A percentile compares a stretch with the other conserved stretches of the same genome.
Evolutionary conservation across 441 rosid genomes (phyloP).

Genomic region (Erodium chrysanthum): DNA sequence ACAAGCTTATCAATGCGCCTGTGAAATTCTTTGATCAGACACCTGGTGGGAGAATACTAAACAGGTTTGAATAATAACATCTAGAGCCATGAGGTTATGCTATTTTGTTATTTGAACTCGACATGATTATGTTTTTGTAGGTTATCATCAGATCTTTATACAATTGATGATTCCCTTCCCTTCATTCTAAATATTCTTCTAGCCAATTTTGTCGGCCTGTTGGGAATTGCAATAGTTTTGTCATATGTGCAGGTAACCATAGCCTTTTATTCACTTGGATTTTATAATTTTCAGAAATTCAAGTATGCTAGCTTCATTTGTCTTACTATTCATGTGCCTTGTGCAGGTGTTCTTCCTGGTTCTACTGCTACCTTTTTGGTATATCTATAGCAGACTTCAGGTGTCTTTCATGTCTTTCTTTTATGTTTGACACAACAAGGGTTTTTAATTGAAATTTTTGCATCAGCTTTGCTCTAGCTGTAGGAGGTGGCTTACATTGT

Average conservation of each 20-base stretch:
- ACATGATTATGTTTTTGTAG: constrained; percentile 30
- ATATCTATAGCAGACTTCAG: constrained; percentile 84
- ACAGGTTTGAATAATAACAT: constrained; percentile 48
- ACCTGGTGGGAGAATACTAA: constrained; percentile 90
- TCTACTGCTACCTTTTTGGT: constrained; percentile 89
- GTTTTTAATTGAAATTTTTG: constrained; percentile 9
- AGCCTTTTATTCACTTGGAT: constrained; percentile 13
- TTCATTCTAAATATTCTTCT: constrained; percentile 90
- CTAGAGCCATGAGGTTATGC: constrained; percentile 17
- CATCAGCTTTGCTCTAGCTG: not conserved
- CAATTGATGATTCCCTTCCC: constrained; percentile 96
- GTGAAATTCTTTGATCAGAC: constrained; percentile 86
- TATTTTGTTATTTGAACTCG: not conserved
- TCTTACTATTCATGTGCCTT: constrained; percentile 13
- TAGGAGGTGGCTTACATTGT: not conserved
- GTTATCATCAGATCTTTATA: constrained; percentile 93
- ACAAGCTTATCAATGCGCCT: constrained; percentile 73
- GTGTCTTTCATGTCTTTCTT: constrained; percentile 26
- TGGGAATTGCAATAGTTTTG: constrained; percentile 75
- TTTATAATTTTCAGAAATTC: constrained; percentile 8
- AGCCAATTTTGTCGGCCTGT: constrained; percentile 83
- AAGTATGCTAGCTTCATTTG: constrained; percentile 12
- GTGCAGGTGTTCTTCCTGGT: constrained; percentile 70
- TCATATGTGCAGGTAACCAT: constrained; percentile 77
- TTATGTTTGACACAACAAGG: constrained; percentile 10